Evolutionary conservation across 2,329 filamentous ascomycete species (phyloP), one percentile per base, ranked within the genome.

Genomic region (Lachnellula willkommii): DNA sequence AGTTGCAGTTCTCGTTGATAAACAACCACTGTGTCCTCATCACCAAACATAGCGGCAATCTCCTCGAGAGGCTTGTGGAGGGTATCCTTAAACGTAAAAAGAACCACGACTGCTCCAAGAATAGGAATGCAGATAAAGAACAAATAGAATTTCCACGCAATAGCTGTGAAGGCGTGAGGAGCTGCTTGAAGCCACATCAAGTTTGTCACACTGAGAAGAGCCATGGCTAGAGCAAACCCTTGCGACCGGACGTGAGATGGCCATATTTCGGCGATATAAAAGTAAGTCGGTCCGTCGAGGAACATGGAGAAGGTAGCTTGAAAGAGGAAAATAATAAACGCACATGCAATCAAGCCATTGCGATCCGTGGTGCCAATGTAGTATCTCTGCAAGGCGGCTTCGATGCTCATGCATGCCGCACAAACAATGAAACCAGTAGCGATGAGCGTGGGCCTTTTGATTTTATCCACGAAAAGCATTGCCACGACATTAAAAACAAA

Each of bases 81-180:
- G 0, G 83, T 86, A 69, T 87, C 83, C 0, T 82, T 82, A 3
- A 84, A 83, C 63, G 83, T 77, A 66, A 83, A 83, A 73, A 78
- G 85, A 45, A 85, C 77, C 52, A 83, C 83, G 0, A 70, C 69
- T 20, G 72, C 50, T 24, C 37, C 52, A 8, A 57, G 17, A 7
- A 20, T 20, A 7, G 39, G 40, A 8, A 52, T 46, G 24, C 53
- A 42, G 26, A 56, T 53, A 26, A 56, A 56, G 32, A 52, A 47
- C 28, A 56, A 36, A 32, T 56, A 59, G 36, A 50, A 59, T 35
- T 59, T 59, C 57, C 57, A 59, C 2, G 42, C 49, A 68, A 72
- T 57, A n/a, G 32, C 36, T 12, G 32, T 32, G 17, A 56, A 53
- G 7, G 54, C 54, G 28, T 36, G 32, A 14, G 50, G 49, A 14